phyloP scores from a whole-genome alignment of 2,329 filamentous ascomycete genomes.

The Myriangium duriaei region DNA sequence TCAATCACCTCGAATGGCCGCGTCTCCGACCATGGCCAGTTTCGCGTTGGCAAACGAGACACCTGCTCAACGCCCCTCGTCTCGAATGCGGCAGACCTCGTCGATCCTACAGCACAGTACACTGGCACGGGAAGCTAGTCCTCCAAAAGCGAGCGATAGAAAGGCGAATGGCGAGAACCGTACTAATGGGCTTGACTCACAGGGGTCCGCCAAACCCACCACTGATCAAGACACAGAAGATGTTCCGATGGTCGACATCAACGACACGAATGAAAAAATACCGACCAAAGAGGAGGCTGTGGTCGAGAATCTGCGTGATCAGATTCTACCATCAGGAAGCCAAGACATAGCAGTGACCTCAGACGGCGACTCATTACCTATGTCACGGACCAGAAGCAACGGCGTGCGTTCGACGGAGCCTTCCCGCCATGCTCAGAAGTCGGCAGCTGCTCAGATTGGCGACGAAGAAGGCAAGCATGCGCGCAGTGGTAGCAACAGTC shows the following conservation, averaged over 20 bases:
- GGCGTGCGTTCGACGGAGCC: slow-evolving; percentile 3
- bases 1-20: slow-evolving; percentile 9
- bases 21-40: slow-evolving; percentile 7
- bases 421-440: slow-evolving; percentile 3
- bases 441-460: neutral
- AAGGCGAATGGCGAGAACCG: slow-evolving; percentile 7
- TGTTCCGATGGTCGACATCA: neutral
- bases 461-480: slow-evolving; percentile 11
- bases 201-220: neutral
- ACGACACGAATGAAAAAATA: neutral
- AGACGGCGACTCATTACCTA: slow-evolving; percentile 1
- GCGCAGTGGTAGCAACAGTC: slow-evolving; percentile 22
- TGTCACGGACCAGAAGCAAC: slow-evolving; percentile 7
- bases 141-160: slow-evolving; percentile 1
- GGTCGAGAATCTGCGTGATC: neutral
- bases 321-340: neutral
- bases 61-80: slow-evolving; percentile 1
- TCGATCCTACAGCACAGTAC: slow-evolving; percentile 7
- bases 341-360: slow-evolving; percentile 2
- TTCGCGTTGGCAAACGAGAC: slow-evolving; percentile 3
- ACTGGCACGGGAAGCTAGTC: slow-evolving; percentile 1
- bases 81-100: slow-evolving; percentile 7
- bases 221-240: neutral
- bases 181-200: neutral
- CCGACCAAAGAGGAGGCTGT: neutral